Percentiles rank a stretch among this genome's conserved stretches.
phyloP scores from a whole-genome alignment of 2,329 filamentous ascomycete species.

The Bipolaris bicolor region DNA sequence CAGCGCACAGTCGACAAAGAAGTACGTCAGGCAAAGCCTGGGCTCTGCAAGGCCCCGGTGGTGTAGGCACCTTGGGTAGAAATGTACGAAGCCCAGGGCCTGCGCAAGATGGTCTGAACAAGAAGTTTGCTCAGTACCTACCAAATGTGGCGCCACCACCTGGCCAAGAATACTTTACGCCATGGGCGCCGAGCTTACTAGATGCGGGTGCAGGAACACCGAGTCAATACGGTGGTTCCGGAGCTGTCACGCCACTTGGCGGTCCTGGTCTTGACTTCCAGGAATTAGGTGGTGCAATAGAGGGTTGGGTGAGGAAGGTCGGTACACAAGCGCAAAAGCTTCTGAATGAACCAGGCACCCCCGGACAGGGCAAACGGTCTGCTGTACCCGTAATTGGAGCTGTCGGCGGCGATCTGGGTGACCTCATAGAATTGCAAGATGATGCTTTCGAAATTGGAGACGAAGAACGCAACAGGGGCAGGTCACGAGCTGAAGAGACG shows the following conservation, averaged over 20 bases:
- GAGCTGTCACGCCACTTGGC: slow-evolving; percentile 37
- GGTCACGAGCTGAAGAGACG: slow-evolving; percentile 24
- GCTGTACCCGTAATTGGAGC: slow-evolving; percentile 48
- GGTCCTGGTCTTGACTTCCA: slow-evolving; percentile 64
- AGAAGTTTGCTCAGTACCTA: slow-evolving; percentile 81
- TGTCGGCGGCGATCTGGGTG: slow-evolving; percentile 59
- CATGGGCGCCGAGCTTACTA: slow-evolving; percentile 47
- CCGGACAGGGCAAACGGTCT: slow-evolving; percentile 37
- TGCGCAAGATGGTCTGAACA: slow-evolving; percentile 81
- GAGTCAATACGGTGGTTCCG: slow-evolving; percentile 37
- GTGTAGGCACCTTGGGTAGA: slow-evolving; percentile 80
- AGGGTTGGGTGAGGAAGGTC: slow-evolving; percentile 87
- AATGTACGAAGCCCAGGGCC: slow-evolving; percentile 78
- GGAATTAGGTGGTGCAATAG: slow-evolving; percentile 83
- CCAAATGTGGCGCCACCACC: slow-evolving; percentile 70
- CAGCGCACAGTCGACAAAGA: slow-evolving; percentile 44
- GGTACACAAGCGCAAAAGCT: slow-evolving; percentile 64
- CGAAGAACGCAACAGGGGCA: slow-evolving; percentile 39
- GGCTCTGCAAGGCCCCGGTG: slow-evolving; percentile 78
- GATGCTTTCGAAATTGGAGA: slow-evolving; percentile 59
- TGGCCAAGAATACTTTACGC: slow-evolving; percentile 62
- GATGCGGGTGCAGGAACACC: slow-evolving; percentile 40
- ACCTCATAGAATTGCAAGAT: slow-evolving; percentile 72
- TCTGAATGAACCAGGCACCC: slow-evolving; percentile 42
- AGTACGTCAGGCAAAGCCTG: slow-evolving; percentile 54